Base-by-base conservation (phyloP, 805 yeast genomes). In the Ogataea salicorniae region DNA sequence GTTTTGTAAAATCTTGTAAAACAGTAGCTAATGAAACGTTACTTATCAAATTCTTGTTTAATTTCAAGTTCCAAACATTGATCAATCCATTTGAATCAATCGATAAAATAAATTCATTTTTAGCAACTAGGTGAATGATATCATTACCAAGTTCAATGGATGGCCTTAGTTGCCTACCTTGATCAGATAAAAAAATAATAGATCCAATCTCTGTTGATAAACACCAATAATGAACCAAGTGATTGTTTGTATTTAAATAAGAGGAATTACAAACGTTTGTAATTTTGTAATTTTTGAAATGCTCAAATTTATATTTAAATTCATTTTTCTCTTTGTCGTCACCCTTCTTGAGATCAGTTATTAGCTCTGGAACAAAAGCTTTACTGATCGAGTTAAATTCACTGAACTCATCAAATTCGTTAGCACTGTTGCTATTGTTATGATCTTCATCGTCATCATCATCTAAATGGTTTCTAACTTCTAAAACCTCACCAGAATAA, bases 191-290 rank as follows among this genome's bases (percentile, higher is more conserved):
- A 0, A 80, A 52, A 50, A 76, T 73, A 14, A 83, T 54, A 0
- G 79, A 63, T 0, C 90, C 90, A 31, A 74, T 69, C 41, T 81
- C 82, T 0, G 87, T 80, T 0, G 83, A 72, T 20, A 81, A 59
- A 11, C 76, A 75, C 70, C 83, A 76, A 55, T 69, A 80, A 42
- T 80, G 75, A 35, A 77, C 75, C 34, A 75, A 5, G 5, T 8
- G 35, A 6, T 18, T 7, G 34, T 47, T 34, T 42, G 70, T 70
- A 39, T 67, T 76, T 1, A 45, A 34, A 46, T 43, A 61, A 4
- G 54, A 51, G 0, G 72, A 63, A 4, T 63, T 57, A 8, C 67
- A 50, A 22, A 62, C 63, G 16, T 70, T 62, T 2, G 68, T 63
- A 38, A 76, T 70, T 39, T 66, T 65, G 17, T 71, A 71, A 17